Evolutionary conservation across 2,329 filamentous ascomycete genomes (phyloP).

Genomic region (Paracamarosporium sp.): DNA sequence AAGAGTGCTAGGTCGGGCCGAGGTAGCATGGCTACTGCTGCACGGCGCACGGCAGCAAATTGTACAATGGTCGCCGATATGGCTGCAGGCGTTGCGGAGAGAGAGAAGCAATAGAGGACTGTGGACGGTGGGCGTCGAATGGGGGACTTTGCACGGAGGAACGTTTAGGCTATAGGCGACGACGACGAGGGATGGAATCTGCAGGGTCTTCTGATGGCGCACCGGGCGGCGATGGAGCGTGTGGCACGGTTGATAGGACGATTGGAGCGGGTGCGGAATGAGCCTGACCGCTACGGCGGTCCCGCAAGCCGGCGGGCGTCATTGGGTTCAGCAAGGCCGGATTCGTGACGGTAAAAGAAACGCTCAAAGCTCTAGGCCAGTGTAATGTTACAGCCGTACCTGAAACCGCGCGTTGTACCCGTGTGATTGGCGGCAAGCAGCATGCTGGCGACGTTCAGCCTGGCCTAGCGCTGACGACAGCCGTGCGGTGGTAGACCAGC

Average conservation of each 20-base stretch:
- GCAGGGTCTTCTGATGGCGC: conserved; percentile 1
- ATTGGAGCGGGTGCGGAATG: neutral
- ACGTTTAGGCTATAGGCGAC: neutral
- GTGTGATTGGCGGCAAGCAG: neutral
- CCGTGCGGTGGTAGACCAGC: neutral
- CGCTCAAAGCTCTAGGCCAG: neutral
- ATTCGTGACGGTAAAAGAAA: neutral
- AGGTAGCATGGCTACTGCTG: neutral
- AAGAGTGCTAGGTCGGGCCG: neutral
- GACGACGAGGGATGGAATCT: neutral
- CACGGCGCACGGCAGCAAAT: neutral
- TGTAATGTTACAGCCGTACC: neutral
- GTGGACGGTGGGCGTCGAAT: neutral
- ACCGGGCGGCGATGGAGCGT: neutral
- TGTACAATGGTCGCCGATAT: neutral
- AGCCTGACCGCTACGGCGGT: neutral
- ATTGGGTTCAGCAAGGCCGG: neutral
- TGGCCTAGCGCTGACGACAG: conserved; percentile 8
- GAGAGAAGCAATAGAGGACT: too few relatives aligned
- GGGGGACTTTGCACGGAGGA: neutral
- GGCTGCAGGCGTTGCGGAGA: neutral
- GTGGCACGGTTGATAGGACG: neutral
- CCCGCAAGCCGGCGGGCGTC: neutral
- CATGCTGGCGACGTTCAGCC: neutral
- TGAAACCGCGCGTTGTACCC: neutral